Evolutionary conservation across 768 basidiomycete genomes (phyloP).

Genomic region (Dentipellis fragilis): DNA sequence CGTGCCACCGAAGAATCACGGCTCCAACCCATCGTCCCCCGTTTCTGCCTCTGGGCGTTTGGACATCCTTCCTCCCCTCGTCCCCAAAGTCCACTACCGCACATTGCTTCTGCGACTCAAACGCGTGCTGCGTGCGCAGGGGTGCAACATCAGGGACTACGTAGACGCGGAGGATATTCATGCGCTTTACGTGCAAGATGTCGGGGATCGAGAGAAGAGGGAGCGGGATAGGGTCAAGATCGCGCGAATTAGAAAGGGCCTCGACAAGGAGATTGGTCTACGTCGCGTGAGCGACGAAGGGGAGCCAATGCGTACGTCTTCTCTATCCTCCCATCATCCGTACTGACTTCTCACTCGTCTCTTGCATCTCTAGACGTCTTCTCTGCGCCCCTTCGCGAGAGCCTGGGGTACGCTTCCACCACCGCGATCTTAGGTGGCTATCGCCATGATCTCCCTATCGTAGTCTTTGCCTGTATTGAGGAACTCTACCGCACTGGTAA

Average conservation of each 20-base stretch:
- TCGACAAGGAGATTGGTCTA: not conserved
- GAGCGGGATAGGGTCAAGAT: conserved; percentile 6
- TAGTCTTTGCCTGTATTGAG: conserved; percentile 32
- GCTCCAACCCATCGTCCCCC: not conserved
- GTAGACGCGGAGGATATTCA: conserved; percentile 6
- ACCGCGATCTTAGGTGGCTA: conserved; percentile 26
- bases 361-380: conserved; percentile 23
- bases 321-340: not conserved
- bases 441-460: conserved; percentile 27
- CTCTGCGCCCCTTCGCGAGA: conserved; percentile 25
- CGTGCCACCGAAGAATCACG: not conserved
- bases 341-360: not conserved
- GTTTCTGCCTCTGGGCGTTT: not conserved
- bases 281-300: not conserved
- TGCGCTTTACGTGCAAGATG: conserved; percentile 3
- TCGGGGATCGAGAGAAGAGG: conserved; percentile 9
- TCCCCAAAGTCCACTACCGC: conserved; percentile 10
- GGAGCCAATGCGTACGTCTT: not conserved
- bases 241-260: conserved; percentile 4
- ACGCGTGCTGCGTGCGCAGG: conserved; percentile 4
- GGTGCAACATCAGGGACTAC: conserved; percentile 9
- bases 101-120: conserved; percentile 8
- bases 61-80: not conserved
- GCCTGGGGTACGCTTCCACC: conserved; percentile 23
- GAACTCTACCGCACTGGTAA: conserved; percentile 36